phyloP scores from a whole-genome alignment of 2,329 filamentous ascomycete species.

The Fusarium compactum region DNA sequence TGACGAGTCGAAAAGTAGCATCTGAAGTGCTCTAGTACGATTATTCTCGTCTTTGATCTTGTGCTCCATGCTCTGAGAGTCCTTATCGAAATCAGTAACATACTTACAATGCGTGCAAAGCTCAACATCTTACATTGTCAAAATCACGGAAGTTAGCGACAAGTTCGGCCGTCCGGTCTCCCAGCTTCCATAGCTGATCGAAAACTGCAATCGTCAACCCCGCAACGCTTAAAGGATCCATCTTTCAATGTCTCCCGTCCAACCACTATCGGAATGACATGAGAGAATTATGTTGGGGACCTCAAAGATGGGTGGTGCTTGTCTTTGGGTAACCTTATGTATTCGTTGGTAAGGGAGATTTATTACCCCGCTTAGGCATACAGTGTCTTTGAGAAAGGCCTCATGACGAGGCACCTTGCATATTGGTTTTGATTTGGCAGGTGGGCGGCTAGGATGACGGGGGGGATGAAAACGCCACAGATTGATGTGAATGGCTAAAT shows the following conservation, averaged over 20 bases:
- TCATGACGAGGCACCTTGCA: no score
- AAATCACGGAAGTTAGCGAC: neutral
- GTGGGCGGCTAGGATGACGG: neutral
- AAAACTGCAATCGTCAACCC: neutral
- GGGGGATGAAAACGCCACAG: neutral
- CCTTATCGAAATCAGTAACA: neutral
- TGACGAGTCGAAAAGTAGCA: neutral
- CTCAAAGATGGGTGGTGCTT: no score
- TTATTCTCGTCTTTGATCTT: neutral
- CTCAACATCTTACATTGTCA: neutral
- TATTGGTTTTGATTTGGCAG: neutral
- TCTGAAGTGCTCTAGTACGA: neutral
- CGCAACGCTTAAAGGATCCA: neutral
- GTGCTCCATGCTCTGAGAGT: neutral
- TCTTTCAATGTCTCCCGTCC: no score
- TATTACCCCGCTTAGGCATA: neutral
- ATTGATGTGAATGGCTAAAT: neutral
- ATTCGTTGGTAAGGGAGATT: neutral
- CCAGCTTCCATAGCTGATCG: neutral
- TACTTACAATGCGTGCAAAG: no score
- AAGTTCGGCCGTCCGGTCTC: neutral
- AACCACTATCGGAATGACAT: no score
- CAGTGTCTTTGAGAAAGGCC: no score
- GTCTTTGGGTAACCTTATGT: no score
- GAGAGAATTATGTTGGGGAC: no score